Conservation (phyloP, 2,329 filamentous ascomycete species). For the Pseudogymnoascus sp. region DNA sequence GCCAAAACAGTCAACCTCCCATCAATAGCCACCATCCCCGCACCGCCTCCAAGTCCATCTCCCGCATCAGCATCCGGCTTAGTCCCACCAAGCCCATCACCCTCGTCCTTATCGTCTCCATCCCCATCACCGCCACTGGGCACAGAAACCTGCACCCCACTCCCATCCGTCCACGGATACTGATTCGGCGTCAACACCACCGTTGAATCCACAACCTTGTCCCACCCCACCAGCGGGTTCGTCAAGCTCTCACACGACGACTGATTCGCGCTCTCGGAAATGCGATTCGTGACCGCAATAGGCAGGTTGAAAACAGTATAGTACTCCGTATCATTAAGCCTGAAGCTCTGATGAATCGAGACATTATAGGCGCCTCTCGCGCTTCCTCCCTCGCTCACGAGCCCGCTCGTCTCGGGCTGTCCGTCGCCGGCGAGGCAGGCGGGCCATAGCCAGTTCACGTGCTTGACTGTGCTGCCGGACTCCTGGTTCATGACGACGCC, state of each 20-base stretch:
- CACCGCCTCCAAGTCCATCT: neutral
- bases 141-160: constrained; percentile 4
- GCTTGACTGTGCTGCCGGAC: constrained; percentile 61
- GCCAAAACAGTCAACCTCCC: neutral
- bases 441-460: constrained; percentile 66
- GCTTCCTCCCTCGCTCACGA: constrained; percentile 7
- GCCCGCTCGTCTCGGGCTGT: constrained; percentile 29
- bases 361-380: constrained; percentile 36
- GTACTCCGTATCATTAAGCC: constrained; percentile 52
- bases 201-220: neutral
- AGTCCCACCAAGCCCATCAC: neutral
- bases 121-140: neutral
- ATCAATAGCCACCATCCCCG: neutral
- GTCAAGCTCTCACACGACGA: neutral
- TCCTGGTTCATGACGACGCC: constrained; percentile 58
- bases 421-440: constrained; percentile 58
- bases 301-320: constrained; percentile 67
- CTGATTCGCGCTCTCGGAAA: constrained; percentile 26
- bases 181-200: neutral
- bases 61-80: neutral
- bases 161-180: constrained; percentile 5
- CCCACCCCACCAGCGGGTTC: neutral
- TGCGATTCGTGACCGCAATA: constrained; percentile 59
- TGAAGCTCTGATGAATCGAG: constrained; percentile 63
- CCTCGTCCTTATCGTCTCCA: neutral